These are phyloP conservation scores for Hypoxylon perforatum DNA, from an alignment of 495 filamentous ascomycete species.

Conservation along the genomic window DNA sequence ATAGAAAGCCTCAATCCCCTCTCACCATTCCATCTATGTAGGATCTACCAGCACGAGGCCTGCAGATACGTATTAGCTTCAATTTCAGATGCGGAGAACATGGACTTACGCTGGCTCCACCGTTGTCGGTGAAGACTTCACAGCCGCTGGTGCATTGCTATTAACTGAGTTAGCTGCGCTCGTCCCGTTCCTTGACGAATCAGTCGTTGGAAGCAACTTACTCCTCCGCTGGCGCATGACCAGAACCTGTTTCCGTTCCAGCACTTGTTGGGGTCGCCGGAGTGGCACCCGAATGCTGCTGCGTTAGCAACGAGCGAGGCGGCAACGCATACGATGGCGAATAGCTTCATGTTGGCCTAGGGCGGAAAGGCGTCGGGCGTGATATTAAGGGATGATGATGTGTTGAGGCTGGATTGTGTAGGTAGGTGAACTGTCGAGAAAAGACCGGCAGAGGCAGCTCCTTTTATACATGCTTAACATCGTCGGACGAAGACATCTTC, in stretches of 20 bases:
- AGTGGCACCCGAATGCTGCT: not conserved
- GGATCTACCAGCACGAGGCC: constrained; percentile 1
- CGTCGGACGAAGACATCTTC: too few species aligned
- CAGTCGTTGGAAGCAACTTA: not conserved
- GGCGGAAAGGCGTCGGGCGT: not conserved
- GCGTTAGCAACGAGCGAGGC: not conserved
- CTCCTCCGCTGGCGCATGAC: not conserved
- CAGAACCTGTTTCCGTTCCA: not conserved
- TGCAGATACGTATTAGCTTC: not conserved
- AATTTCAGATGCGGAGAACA: not conserved
- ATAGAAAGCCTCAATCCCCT: not conserved
- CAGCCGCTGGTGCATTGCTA: not conserved
- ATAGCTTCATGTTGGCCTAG: not conserved
- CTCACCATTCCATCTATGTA: not conserved
- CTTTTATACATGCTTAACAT: too few species aligned
- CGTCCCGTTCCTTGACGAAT: not conserved
- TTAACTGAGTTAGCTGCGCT: not conserved
- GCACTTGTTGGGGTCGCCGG: not conserved
- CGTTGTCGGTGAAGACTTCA: not conserved
- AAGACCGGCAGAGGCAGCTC: not conserved
- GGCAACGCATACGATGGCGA: not conserved
- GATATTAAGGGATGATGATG: not conserved
- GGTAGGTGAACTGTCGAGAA: too few species aligned
- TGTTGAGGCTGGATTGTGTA: not conserved
- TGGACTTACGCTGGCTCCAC: not conserved